Evolutionary conservation across 805 yeast species (phyloP).

Genomic region (Kodamaea lidongshanica): DNA sequence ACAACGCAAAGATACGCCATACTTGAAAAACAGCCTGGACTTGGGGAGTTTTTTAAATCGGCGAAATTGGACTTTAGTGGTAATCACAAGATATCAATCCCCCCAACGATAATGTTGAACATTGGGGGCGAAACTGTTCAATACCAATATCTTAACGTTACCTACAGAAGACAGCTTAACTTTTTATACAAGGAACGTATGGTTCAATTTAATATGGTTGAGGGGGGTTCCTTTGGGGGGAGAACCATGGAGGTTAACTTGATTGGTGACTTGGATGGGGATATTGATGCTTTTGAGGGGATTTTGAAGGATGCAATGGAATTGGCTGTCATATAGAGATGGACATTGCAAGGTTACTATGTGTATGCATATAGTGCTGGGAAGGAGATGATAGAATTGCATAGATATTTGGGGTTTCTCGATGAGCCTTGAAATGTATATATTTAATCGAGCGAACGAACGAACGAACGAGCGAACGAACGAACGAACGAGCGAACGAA

Average conservation of each 20-base stretch:
- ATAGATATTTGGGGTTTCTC: too few relatives aligned
- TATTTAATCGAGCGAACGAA: too few relatives aligned
- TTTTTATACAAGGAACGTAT: slow-evolving; percentile 28
- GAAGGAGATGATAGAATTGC: too few relatives aligned
- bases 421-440: too few relatives aligned
- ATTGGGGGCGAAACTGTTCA: slow-evolving; percentile 33
- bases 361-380: slow-evolving; percentile 2
- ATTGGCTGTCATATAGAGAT: slow-evolving; percentile 10
- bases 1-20: slow-evolving; percentile 21
- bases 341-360: slow-evolving; percentile 1
- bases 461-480: too few relatives aligned
- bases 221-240: slow-evolving; percentile 58
- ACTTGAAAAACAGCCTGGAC: slow-evolving; percentile 36
- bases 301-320: slow-evolving; percentile 19
- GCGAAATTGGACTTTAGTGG: slow-evolving; percentile 40
- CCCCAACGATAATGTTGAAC: slow-evolving; percentile 32
- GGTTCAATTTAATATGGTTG: slow-evolving; percentile 42
- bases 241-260: slow-evolving; percentile 44
- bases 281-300: slow-evolving; percentile 16
- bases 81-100: slow-evolving; percentile 26
- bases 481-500: too few relatives aligned
- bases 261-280: slow-evolving; percentile 30
- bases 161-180: slow-evolving; percentile 42
- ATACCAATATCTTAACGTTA: slow-evolving; percentile 40
- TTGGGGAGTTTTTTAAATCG: slow-evolving; percentile 33